These are phyloP conservation scores for Fusarium sp. DNA, from an alignment of 2,329 filamentous ascomycete genomes.

Conservation along the genomic window DNA sequence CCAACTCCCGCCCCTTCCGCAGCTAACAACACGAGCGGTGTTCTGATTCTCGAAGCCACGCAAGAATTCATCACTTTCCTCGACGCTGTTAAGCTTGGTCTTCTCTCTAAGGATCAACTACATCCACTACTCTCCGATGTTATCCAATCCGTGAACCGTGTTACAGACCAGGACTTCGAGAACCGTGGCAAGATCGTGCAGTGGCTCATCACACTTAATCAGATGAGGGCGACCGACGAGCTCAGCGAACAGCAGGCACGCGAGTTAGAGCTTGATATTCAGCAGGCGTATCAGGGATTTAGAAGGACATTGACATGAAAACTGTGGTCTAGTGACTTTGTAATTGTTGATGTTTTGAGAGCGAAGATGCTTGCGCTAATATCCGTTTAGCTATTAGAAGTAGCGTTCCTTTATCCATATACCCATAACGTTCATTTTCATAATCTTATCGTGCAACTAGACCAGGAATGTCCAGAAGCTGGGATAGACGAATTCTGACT, in stretches of 20 bases:
- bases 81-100: constrained; percentile 91
- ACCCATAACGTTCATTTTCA: constrained; percentile 32
- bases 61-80: constrained; percentile 99
- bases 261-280: constrained; percentile 92
- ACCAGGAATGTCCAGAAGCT: constrained; percentile 99
- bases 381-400: constrained; percentile 15
- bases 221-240: constrained; percentile 97
- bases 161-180: constrained; percentile 95
- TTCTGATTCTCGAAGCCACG: constrained; percentile 88
- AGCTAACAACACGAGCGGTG: constrained; percentile 66
- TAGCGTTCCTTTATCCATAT: constrained; percentile 37
- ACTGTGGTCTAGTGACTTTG: constrained; percentile 7
- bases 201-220: constrained; percentile 96
- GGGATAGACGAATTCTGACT: constrained; percentile 98
- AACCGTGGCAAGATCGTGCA: constrained; percentile 97
- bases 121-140: constrained; percentile 95
- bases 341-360: constrained; percentile 17
- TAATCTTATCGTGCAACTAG: constrained; percentile 55
- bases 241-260: constrained; percentile 87
- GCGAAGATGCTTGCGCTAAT: constrained; percentile 26
- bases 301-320: constrained; percentile 77
- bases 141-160: constrained; percentile 97
- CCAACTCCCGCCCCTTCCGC: constrained; percentile 59
- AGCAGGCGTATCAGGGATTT: constrained; percentile 94
- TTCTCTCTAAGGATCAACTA: constrained; percentile 95